These are phyloP conservation scores for Botryotinia globosa DNA, from an alignment of 2,329 filamentous ascomycete species.

Conservation along the genomic window DNA sequence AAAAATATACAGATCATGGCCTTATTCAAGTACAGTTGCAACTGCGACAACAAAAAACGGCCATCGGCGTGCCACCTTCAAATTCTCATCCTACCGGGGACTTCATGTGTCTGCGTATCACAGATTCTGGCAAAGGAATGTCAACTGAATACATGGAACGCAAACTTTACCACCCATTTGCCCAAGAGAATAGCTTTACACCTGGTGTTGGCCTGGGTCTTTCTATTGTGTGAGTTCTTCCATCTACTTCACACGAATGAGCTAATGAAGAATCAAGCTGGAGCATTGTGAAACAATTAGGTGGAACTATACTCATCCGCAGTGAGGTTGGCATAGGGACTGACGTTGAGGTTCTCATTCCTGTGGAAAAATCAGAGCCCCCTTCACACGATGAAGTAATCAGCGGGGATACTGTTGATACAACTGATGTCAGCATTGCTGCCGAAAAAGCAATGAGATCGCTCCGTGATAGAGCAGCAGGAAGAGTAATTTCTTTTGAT, in stretches of 20 bases:
- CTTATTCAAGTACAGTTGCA: conserved; percentile 43
- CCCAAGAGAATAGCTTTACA: conserved; percentile 58
- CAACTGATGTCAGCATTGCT: conserved; percentile 1
- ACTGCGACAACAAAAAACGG: not conserved
- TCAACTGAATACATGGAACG: conserved; percentile 56
- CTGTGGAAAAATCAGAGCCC: conserved; percentile 16
- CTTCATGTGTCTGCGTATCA: conserved; percentile 39
- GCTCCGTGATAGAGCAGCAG: conserved; percentile 23
- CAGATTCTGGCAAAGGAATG: conserved; percentile 62
- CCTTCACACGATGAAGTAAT: not conserved
- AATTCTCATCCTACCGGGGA: conserved; percentile 56
- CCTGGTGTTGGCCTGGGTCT: conserved; percentile 42
- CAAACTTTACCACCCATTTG: conserved; percentile 58
- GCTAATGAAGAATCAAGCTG: conserved; percentile 13
- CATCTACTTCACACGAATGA: not conserved
- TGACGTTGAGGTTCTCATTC: conserved; percentile 45
- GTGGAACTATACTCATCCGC: conserved; percentile 55
- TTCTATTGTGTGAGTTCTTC: conserved; percentile 43
- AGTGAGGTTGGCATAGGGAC: conserved; percentile 52
- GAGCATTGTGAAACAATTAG: conserved; percentile 42
- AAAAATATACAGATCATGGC: conserved; percentile 56
- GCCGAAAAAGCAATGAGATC: conserved; percentile 25
- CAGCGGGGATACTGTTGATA: conserved; percentile 16
- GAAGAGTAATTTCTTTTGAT: conserved; percentile 27
- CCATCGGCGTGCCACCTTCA: conserved; percentile 40